Evolutionary conservation across 2,329 filamentous ascomycete genomes (phyloP), one percentile per base, ranked within the genome.

Genomic region (Pseudogymnoascus sp.): DNA sequence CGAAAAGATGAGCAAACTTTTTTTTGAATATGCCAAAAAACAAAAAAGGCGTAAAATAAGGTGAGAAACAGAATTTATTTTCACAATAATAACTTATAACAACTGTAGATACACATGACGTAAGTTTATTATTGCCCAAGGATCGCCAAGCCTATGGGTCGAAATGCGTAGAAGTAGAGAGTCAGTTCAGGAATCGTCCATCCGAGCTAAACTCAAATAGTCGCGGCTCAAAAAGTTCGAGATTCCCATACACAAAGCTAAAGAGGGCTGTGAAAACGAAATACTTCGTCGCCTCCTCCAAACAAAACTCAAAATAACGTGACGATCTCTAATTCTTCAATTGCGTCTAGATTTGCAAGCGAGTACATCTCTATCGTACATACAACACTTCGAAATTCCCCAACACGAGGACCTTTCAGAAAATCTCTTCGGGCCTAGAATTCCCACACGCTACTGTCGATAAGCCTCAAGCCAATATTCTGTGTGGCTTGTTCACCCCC

Each of bases 371-470:
- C 45, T 52, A 52, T 52, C 45, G 31, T 27, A 18, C 45, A 55
- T 55, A 55, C 48, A 33, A 55, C 48, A 13, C 18, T 8, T n/a
- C n/a, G 18, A 18, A 18, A 12, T 33, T 37, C 35, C 48, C 48
- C 48, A 55, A 18, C 48, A 33, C 48, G 48, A 55, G 31, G 48
- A 33, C 9, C 27, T 15, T 15, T n/a, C 18, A 27, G 25, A 55
- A 48, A 55, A 55, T 55, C 48, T 55, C 48, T 55, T 55, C 48
- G 48, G 48, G 15, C 48, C 48, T 55, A 55, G 29, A 35, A 33
- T 55, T 55, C 48, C 48, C 48, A 55, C 48, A 55, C 48, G 48
- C 48, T 55, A 55, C 48, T 55, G 48, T 55, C 48, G 48, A 55
- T 55, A 55, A 55, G 48, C 48, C 29, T 55, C 48, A 27, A 55